These are phyloP conservation scores for Mycosarcoma maydis DNA, from an alignment of 1,284 basidiomycete species.

Conservation along the genomic window DNA sequence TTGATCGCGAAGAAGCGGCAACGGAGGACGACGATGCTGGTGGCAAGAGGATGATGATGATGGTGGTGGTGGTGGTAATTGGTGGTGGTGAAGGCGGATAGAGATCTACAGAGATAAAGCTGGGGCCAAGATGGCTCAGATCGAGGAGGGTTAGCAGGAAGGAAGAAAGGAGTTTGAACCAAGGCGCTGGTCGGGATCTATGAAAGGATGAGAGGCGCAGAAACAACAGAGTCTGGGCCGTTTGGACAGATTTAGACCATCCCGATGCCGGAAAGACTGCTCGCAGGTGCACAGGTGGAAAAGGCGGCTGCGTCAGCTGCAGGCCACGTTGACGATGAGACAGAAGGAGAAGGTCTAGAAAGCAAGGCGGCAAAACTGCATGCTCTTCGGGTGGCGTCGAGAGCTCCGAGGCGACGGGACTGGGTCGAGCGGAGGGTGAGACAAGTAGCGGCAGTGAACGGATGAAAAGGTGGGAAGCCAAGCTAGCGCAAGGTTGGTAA, in stretches of 20 bases:
- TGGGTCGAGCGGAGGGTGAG: too few species aligned
- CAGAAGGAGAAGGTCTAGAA: background rate
- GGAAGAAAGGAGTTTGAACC: background rate
- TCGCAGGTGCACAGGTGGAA: background rate
- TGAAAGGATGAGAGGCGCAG: background rate
- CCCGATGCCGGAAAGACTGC: too few species aligned
- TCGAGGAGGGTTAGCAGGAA: background rate
- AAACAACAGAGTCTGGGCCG: background rate
- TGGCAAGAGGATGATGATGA: too few species aligned
- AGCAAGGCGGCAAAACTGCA: background rate
- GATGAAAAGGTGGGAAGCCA: too few species aligned
- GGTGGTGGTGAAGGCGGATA: too few species aligned
- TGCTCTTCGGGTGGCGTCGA: background rate
- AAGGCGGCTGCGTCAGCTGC: background rate
- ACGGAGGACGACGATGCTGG: too few species aligned
- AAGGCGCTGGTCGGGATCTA: background rate
- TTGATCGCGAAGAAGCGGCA: background rate
- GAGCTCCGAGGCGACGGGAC: background rate
- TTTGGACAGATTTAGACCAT: background rate
- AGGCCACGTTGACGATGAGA: background rate
- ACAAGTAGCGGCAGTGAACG: too few species aligned
- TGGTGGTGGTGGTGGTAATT: too few species aligned
- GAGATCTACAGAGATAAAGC: too few species aligned
- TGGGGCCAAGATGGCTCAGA: background rate
- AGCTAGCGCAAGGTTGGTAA: too few species aligned